Conservation (phyloP, 2,329 filamentous ascomycete species). For the Colletotrichum plurivorum region DNA sequence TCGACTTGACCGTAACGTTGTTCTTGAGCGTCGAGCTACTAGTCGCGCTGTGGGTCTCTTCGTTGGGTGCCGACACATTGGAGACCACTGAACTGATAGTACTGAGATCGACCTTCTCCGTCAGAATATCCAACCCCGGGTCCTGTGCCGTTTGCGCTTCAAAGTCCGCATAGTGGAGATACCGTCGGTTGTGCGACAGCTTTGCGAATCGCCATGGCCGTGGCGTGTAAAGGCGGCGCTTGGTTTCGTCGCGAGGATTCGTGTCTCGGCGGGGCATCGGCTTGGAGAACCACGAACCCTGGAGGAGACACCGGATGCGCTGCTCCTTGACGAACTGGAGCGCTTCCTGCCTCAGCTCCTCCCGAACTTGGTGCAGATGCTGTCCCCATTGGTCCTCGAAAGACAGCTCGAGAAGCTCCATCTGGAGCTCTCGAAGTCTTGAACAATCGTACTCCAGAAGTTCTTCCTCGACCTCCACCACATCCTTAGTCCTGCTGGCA, state of each 20-base stretch:
- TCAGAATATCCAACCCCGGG: slow-evolving; percentile 80
- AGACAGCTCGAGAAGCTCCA: slow-evolving; percentile 90
- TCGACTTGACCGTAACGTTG: slow-evolving; percentile 59
- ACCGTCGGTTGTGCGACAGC: slow-evolving; percentile 91
- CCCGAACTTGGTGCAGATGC: slow-evolving; percentile 89
- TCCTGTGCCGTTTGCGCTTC: slow-evolving; percentile 73
- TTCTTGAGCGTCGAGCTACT: slow-evolving; percentile 60
- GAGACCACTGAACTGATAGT: slow-evolving; percentile 94
- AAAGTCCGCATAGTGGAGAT: slow-evolving; percentile 92
- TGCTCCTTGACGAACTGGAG: slow-evolving; percentile 98
- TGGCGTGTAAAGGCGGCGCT: slow-evolving; percentile 59
- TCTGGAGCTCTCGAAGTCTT: slow-evolving; percentile 86
- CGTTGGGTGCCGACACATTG: slow-evolving; percentile 81
- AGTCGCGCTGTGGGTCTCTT: slow-evolving; percentile 61
- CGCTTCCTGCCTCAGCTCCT: slow-evolving; percentile 91
- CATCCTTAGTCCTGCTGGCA: slow-evolving; percentile 84
- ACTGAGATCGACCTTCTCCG: slow-evolving; percentile 87
- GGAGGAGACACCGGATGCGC: slow-evolving; percentile 87
- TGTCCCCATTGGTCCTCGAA: slow-evolving; percentile 97
- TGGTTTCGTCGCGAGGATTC: slow-evolving; percentile 49
- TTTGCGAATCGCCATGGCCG: slow-evolving; percentile 85
- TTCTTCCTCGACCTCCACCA: slow-evolving; percentile 91
- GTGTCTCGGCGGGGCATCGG: slow-evolving; percentile 57
- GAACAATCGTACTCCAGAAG: slow-evolving; percentile 86
- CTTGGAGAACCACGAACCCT: slow-evolving; percentile 88